Evolutionary conservation across 352 stramenopile genomes (phyloP), one percentile per base, ranked within the genome.

Genomic region (Chrysophaeum taylorii): DNA sequence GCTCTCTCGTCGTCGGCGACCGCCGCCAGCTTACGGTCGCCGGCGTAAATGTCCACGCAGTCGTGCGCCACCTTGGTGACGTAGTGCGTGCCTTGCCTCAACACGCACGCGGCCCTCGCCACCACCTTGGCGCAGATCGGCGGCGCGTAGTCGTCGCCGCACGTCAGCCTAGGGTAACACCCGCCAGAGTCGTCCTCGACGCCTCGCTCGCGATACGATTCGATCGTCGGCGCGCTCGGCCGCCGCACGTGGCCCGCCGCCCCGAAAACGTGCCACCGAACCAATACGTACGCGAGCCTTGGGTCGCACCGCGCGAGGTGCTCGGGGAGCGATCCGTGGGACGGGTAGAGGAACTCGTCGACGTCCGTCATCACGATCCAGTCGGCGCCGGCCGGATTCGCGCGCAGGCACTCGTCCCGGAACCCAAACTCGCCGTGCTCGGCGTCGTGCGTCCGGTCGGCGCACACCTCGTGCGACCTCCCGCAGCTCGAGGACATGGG

Each of bases 301-400:
- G 57, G 57, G 9, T 27, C 57, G 57, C 57, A 66, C 12, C 45
- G 9, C 57, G 57, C 31, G 33, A 66, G 57, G 57, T 66, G 57
- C 57, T 4, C 12, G 5, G 57, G 33, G 12, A 66, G 57, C 57
- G 33, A 25, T 18, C 14, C 4, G 57, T 35, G 18, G 5, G 1
- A 18, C 16, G 57, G 57, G 35, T 37, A 66, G 57, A 33, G 14
- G 23, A 48, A 66, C 36, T 66, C 57, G 57, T 66, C 57, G 33
- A 66, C 57, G 57, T 66, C 57, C 12, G 45, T 16, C 57, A 45
- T 45, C 33, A 36, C 57, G 57, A 66, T 45, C 57, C 57, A 66
- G 57, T 42, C 57, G 2, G 57, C 57, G 12, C 57, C 57, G 36
- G 23, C 57, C 12, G 57, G 57, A 36, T 66, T 66, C 18, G 2